Evolutionary conservation across 805 yeast genomes (phyloP), one percentile per base, ranked within the genome.

Genomic region (Ogataea dorogensis): DNA sequence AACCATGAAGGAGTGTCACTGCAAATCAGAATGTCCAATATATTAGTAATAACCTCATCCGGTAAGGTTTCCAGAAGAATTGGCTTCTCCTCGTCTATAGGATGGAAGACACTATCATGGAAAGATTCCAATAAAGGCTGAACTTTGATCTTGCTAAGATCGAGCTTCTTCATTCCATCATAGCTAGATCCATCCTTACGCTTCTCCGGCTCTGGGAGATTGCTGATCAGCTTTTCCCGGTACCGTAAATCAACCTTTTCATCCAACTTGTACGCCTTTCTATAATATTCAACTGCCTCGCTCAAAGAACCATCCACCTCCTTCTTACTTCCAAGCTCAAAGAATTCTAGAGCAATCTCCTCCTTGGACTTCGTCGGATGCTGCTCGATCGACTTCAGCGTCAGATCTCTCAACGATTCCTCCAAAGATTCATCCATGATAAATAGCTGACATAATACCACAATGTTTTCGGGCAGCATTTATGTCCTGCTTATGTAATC

Each of bases 281-380:
- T 66, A 59, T 88, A 88, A 46, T 63, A 71, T 31, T 67, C 73
- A 17, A 86, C 77, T 1, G 96, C 96, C 51, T 87, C 95, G n/a
- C 85, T 71, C 76, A 87, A 70, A 43, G 77, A 66, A 0, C 96
- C 96, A 32, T 68, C 73, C 21, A 72, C 64, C 59, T 88, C 96
- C 51, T 80, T 80, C 31, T 71, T 75, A 0, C 80, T 75, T 3
- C 87, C 96, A 33, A 68, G 58, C 48, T 82, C 87, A 64, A 85
- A 87, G 15, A 75, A 61, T 33, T 66, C 68, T 26, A 86, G 61
- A 2, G 95, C 94, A 21, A 58, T 46, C 15, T 59, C 50, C 30
- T 64, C 61, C 30, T 39, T 43, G 12, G 54, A 33, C 34, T 54
- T 56, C 1, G 53, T 55, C 4, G 64, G 60, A 43, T 59, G 61